Conservation (phyloP, 83 land plant species). For the Larix sibirica region DNA sequence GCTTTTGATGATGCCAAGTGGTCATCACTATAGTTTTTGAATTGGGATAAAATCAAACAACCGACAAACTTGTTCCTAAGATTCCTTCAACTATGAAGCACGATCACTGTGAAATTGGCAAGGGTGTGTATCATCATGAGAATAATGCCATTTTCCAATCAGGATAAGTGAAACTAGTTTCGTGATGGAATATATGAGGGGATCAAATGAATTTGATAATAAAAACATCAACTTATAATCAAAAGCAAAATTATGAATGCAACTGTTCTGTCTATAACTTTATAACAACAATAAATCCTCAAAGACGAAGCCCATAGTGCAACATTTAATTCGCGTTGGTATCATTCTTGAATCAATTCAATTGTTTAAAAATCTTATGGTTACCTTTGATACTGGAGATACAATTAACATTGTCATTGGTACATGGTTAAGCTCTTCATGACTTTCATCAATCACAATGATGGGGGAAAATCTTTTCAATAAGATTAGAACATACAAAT, state of each 20-base stretch:
- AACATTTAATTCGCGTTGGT: slow-evolving; percentile 29
- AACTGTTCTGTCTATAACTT: slow-evolving; percentile 42
- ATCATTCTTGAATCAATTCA: slow-evolving; percentile 30
- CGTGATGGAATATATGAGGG: slow-evolving; percentile 23
- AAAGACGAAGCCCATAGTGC: slow-evolving; percentile 60
- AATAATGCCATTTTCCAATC: slow-evolving; percentile 27
- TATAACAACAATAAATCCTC: slow-evolving; percentile 43
- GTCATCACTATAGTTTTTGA: no score
- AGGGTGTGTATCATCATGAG: no score
- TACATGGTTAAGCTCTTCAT: not conserved
- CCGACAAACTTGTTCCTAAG: no score
- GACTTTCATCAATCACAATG: no score
- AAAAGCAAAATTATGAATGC: slow-evolving; percentile 44
- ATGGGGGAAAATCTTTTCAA: no score
- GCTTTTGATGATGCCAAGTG: no score
- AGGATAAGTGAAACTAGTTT: slow-evolving; percentile 44
- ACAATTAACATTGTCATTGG: slow-evolving; percentile 43
- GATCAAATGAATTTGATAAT: slow-evolving; percentile 12
- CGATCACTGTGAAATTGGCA: no score
- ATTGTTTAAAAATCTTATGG: slow-evolving; percentile 23
- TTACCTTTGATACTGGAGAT: slow-evolving; percentile 4
- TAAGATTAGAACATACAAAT: no score
- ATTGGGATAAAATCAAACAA: no score
- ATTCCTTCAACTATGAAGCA: no score
- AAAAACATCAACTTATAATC: slow-evolving; percentile 24